These are phyloP conservation scores for Starmerella stigmatis DNA, from an alignment of 805 yeast species.

Conservation along the genomic window DNA sequence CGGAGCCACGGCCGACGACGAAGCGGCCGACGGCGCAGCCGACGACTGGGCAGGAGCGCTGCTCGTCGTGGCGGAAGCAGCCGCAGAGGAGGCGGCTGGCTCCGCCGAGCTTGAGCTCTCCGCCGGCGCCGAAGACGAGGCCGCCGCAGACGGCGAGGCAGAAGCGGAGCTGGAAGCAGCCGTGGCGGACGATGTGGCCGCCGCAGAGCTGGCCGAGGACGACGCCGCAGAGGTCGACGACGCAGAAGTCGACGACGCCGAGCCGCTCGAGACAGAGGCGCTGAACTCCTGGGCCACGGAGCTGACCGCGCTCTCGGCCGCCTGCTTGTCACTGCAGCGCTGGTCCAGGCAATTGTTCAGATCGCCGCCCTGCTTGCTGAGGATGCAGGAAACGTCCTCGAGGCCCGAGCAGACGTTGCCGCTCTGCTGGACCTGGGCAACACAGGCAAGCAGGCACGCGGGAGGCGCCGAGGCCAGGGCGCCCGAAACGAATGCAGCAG, in stretches of 20 bases:
- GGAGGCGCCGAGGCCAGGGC: conserved; percentile 52
- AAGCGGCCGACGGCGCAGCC: conserved; percentile 7
- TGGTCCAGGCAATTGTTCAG: conserved; percentile 53
- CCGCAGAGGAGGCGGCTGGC: conserved; percentile 1
- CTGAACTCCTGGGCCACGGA: conserved; percentile 20
- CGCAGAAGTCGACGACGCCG: conserved; percentile 10
- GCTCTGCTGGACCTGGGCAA: conserved; percentile 46
- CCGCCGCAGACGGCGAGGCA: conserved; percentile 8
- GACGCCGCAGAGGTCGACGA: conserved; percentile 11
- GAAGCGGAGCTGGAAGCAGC: conserved; percentile 11
- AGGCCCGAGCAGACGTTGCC: conserved; percentile 34
- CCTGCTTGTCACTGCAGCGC: conserved; percentile 59
- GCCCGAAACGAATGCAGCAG: conserved; percentile 28
- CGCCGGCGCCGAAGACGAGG: conserved; percentile 8
- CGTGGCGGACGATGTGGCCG: conserved; percentile 10
- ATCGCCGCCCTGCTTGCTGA: conserved; percentile 42
- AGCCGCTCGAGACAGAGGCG: conserved; percentile 13
- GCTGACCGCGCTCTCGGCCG: conserved; percentile 52
- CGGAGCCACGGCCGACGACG: conserved; percentile 5
- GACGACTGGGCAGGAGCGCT: conserved; percentile 10
- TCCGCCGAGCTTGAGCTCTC: conserved; percentile 9
- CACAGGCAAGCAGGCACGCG: conserved; percentile 86
- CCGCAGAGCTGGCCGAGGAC: conserved; percentile 10
- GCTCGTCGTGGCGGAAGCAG: conserved; percentile 5
- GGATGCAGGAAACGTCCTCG: conserved; percentile 58